Percentiles rank a stretch among this genome's conserved stretches.
Evolutionary conservation across 1,284 basidiomycete genomes (phyloP).

Genomic region (Acaromyces ingoldii): DNA sequence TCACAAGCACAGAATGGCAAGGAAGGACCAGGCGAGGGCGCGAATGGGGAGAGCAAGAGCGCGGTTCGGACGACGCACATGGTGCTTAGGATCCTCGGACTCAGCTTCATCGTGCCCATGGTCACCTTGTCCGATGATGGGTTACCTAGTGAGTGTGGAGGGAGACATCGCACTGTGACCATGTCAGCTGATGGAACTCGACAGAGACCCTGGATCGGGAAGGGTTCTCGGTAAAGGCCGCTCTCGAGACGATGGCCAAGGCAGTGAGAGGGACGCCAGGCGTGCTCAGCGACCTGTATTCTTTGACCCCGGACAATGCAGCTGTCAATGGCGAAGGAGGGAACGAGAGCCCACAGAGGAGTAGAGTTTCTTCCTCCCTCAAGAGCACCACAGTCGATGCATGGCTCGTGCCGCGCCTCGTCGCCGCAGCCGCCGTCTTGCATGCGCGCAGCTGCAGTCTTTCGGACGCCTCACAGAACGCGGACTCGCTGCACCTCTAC

Average conservation of each 20-base stretch:
- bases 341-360: background rate
- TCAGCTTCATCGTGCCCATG: slow-evolving; percentile 10
- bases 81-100: slow-evolving; percentile 1
- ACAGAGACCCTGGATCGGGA: background rate
- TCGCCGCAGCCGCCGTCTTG: slow-evolving; percentile 16
- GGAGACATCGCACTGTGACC: too few relatives aligned
- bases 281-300: slow-evolving; percentile 2
- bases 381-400: slow-evolving; percentile 33
- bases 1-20: too few relatives aligned
- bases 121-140: background rate
- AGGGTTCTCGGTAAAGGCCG: slow-evolving; percentile 1
- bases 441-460: slow-evolving; percentile 16
- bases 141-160: background rate
- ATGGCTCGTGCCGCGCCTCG: slow-evolving; percentile 32
- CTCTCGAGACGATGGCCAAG: background rate
- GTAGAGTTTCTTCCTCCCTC: background rate
- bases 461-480: background rate
- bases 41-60: background rate
- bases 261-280: slow-evolving; percentile 1
- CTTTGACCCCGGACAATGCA: background rate
- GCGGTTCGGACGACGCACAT: slow-evolving; percentile 5
- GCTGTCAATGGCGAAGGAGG: background rate
- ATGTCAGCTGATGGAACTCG: too few relatives aligned
- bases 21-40: too few relatives aligned
- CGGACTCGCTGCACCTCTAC: background rate